These are phyloP conservation scores for Drechslerella stenobrocha DNA, from an alignment of 2,329 filamentous ascomycete genomes.

Conservation along the genomic window DNA sequence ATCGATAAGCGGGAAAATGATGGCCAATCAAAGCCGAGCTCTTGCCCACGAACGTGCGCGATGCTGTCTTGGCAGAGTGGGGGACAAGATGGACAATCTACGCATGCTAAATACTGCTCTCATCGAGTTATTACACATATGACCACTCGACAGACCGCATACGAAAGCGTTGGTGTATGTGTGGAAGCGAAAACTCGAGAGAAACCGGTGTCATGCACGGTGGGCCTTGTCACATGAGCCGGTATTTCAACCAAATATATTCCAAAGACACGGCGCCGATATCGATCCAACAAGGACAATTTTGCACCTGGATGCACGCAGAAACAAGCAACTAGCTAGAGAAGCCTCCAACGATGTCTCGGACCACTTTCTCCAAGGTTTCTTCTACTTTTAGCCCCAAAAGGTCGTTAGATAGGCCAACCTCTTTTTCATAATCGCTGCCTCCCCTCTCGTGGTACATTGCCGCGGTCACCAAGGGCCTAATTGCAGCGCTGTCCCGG, in stretches of 20 bases:
- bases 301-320: not conserved
- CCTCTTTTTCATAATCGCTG: slow-evolving; percentile 31
- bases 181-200: not conserved
- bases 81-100: not conserved
- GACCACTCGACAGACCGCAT: not conserved
- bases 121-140: not conserved
- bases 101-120: too few species aligned
- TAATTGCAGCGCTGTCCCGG: slow-evolving; percentile 37
- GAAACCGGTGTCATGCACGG: not conserved
- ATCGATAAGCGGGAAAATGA: not conserved
- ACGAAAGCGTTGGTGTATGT: not conserved
- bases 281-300: too few species aligned
- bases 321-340: not conserved
- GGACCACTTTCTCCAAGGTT: slow-evolving; percentile 15
- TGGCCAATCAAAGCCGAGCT: slow-evolving; percentile 22
- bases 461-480: slow-evolving; percentile 35
- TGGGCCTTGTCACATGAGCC: too few species aligned
- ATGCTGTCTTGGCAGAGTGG: slow-evolving; percentile 2
- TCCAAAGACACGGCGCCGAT: too few species aligned
- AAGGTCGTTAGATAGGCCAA: slow-evolving; percentile 29
- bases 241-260: too few species aligned
- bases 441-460: slow-evolving; percentile 43
- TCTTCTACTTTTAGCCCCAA: slow-evolving; percentile 17
- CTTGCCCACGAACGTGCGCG: slow-evolving; percentile 21
- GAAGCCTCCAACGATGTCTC: slow-evolving; percentile 3